Base-by-base conservation (phyloP, 192 early-diverging fungal genomes). In the Coemansia sp. region DNA sequence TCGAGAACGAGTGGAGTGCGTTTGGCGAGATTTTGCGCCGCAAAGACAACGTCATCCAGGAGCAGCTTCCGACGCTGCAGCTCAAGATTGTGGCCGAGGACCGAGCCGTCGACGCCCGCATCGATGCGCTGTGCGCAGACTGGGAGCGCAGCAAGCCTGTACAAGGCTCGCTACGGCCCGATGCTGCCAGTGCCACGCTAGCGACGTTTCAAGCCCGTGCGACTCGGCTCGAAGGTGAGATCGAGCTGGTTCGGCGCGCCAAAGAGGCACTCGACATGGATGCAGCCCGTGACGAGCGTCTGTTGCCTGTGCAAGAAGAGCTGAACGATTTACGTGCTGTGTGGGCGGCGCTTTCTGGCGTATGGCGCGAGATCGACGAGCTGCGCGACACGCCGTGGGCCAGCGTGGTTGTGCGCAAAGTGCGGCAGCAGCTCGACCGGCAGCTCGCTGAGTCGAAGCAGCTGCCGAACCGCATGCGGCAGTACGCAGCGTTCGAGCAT, bases 91-190 rank as follows among this genome's bases (percentile, higher is more conserved):
- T 92, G n/a, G 84, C 89, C 1, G 94, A 99, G 71, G 97, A 98
- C 81, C 87, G 90, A 63, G 74, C 87, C 0, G 85, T 97, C 10
- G 92, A 95, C 57, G 82, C 85, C 56, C 92, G 93, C 65, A 93
- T 96, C 62, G 81, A 82, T 11, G 85, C 90, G 24, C 86, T 94
- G 53, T 78, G 89, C 34, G 79, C 79, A 6, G 97, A 98, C 68
- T 99, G 97, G 98, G 92, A 95, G 61, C 89, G 91, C 65, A 85
- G 66, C 71, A 99, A 98, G 76, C 98, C 97, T 15, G 88, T 98
- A 24, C 90, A 93, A 67, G 98, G 95, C 18, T 89, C 96, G 60
- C 86, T 97, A 73, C 84, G 86, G 48, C 95, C 94, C 25, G 90
- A 92, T 55, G 81, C 75, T 50, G 98, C 98, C 11, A 86, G 86